These are phyloP conservation scores for Phytophthora hibernalis DNA, from an alignment of 352 stramenopile species.

Conservation along the genomic window DNA sequence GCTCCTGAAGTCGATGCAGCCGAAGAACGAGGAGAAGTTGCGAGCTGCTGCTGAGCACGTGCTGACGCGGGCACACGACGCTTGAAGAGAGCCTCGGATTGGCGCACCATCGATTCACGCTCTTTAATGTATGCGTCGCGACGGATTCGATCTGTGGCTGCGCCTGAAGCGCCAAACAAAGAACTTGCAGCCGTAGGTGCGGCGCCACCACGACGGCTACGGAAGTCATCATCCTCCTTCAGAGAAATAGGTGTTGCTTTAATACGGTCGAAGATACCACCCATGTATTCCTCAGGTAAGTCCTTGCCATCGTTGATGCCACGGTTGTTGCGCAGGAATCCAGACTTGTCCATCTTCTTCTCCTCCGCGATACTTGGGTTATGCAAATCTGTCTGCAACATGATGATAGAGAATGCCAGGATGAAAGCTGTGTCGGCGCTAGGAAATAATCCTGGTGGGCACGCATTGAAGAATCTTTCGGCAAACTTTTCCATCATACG, in stretches of 20 bases:
- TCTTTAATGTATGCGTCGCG: conserved; percentile 88
- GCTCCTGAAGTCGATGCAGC: conserved; percentile 1
- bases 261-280: conserved; percentile 96
- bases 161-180: conserved; percentile 71
- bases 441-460: conserved; percentile 89
- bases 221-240: conserved; percentile 95
- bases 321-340: conserved; percentile 97
- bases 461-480: conserved; percentile 86
- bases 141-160: conserved; percentile 66
- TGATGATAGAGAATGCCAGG: conserved; percentile 94
- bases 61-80: conserved; percentile 50
- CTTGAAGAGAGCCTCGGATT: conserved; percentile 84
- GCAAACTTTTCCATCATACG: conserved; percentile 99
- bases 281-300: conserved; percentile 94
- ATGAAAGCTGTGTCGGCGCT: conserved; percentile 99
- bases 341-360: conserved; percentile 97
- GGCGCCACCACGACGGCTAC: conserved; percentile 38
- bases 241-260: conserved; percentile 96
- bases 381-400: conserved; percentile 96
- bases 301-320: conserved; percentile 97
- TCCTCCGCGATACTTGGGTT: conserved; percentile 98
- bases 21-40: conserved; percentile 20
- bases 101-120: conserved; percentile 81
- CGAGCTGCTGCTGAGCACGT: conserved; percentile 26
- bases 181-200: conserved; percentile 46